Conservation (phyloP, 768 basidiomycete genomes). For the Macrolepiota dolichaula region DNA sequence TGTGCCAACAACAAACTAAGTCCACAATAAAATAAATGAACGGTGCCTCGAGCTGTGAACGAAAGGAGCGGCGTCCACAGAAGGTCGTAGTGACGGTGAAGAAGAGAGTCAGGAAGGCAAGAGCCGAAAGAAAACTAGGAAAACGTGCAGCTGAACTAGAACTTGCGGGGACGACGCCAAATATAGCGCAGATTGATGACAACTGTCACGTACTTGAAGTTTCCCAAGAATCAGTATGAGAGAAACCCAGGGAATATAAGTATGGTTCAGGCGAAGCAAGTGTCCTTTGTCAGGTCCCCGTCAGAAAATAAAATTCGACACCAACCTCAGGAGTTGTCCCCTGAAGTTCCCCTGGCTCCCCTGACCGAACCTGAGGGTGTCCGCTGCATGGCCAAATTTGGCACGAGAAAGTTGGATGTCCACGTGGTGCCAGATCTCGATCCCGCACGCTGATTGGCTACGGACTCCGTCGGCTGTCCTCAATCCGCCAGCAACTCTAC, state of each 20-base stretch:
- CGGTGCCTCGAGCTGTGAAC: conserved; percentile 18
- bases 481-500: not conserved
- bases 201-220: conserved; percentile 3
- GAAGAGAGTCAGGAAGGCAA: not conserved
- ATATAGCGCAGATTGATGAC: conserved; percentile 11
- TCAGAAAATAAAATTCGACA: not conserved
- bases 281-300: not conserved
- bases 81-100: conserved; percentile 3
- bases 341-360: not conserved
- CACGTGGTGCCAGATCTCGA: not conserved
- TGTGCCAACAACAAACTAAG: not conserved
- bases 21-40: not conserved
- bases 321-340: not conserved
- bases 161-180: conserved; percentile 5
- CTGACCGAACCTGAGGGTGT: not conserved
- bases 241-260: not conserved
- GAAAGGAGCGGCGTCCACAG: conserved; percentile 32
- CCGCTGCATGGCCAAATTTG: not conserved
- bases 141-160: not conserved
- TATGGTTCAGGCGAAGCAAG: not conserved
- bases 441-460: not conserved
- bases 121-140: not conserved
- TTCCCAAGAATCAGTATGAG: not conserved
- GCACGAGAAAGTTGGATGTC: not conserved
- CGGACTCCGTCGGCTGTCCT: not conserved